phyloP scores from a whole-genome alignment of 1,284 basidiomycete species.

The Pyrrhoderma noxium region DNA sequence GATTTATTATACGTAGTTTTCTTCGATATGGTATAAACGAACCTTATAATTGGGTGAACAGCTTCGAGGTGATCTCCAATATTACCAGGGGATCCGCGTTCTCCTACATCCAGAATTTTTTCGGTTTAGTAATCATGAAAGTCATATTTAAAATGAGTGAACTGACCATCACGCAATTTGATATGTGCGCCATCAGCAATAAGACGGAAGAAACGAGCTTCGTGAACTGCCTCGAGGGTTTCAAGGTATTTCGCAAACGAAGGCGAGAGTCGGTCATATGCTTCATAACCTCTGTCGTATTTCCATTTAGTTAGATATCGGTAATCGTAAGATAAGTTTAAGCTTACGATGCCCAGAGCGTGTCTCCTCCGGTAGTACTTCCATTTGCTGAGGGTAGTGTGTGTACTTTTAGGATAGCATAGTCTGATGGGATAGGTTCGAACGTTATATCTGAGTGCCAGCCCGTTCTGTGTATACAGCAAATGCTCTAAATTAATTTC shows the following conservation, averaged over 20 bases:
- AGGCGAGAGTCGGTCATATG: conserved; percentile 56
- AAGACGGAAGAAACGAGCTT: conserved; percentile 41
- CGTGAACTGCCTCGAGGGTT: conserved; percentile 52
- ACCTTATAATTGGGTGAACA: conserved; percentile 37
- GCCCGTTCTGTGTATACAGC: conserved; percentile 31
- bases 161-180: conserved; percentile 23
- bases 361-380: conserved; percentile 28
- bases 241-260: conserved; percentile 51
- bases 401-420: conserved; percentile 43
- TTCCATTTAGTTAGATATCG: background rate
- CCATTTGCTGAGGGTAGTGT: conserved; percentile 40
- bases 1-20: too few relatives aligned
- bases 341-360: conserved; percentile 31
- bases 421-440: conserved; percentile 61
- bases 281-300: conserved; percentile 45
- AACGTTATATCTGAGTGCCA: conserved; percentile 67
- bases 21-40: background rate
- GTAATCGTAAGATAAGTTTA: conserved; percentile 15
- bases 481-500: too few relatives aligned
- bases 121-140: too few relatives aligned
- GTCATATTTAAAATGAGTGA: conserved; percentile 31
- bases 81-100: conserved; percentile 53
- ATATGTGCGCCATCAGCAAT: conserved; percentile 28
- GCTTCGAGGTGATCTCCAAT: conserved; percentile 49
- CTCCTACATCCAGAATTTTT: conserved; percentile 25